Percentiles rank a stretch among this genome's conserved stretches.
Evolutionary conservation across 177 flowering plant genomes (phyloP).

Genomic region (Tripterygium wilfordii): DNA sequence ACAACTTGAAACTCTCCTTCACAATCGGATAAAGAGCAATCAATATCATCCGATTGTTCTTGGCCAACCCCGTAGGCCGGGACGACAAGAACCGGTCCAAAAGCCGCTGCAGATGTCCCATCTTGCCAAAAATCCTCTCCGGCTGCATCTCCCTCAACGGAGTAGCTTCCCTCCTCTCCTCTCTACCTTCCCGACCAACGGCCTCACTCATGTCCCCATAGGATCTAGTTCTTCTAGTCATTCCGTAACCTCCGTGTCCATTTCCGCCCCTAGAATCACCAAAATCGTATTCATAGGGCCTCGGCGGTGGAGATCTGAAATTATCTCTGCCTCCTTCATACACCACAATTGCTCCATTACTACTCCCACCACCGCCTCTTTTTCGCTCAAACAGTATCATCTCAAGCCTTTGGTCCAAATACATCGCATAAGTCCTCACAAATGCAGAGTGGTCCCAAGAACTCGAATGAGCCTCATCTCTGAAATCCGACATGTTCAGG

Average conservation of each 20-base stretch:
- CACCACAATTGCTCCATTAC: slow-evolving; percentile 14
- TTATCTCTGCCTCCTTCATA: slow-evolving; percentile 30
- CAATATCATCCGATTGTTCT: slow-evolving; percentile 57
- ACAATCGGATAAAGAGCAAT: slow-evolving; percentile 60
- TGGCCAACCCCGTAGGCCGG: slow-evolving; percentile 71
- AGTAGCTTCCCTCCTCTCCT: slow-evolving; percentile 30
- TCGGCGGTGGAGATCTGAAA: slow-evolving; percentile 34
- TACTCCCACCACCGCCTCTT: slow-evolving; percentile 21
- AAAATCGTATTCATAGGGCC: slow-evolving; percentile 30
- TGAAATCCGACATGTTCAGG: slow-evolving; percentile 74
- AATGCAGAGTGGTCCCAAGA: slow-evolving; percentile 92
- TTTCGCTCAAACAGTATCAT: slow-evolving; percentile 52
- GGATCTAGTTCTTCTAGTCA: slow-evolving; percentile 44
- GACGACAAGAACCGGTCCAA: slow-evolving; percentile 73
- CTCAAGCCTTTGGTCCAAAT: slow-evolving; percentile 78
- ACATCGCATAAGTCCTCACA: slow-evolving; percentile 74
- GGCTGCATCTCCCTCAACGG: slow-evolving; percentile 77
- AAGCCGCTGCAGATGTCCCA: slow-evolving; percentile 65
- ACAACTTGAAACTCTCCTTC: slow-evolving; percentile 78
- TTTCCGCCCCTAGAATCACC: slow-evolving; percentile 38
- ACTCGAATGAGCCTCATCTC: slow-evolving; percentile 82
- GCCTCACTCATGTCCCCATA: slow-evolving; percentile 54
- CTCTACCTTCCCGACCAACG: slow-evolving; percentile 15
- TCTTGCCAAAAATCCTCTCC: slow-evolving; percentile 62
- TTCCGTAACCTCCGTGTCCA: slow-evolving; percentile 27